Base-by-base conservation (phyloP, 805 yeast species). In the Cyberlindnera mississippiensis region DNA sequence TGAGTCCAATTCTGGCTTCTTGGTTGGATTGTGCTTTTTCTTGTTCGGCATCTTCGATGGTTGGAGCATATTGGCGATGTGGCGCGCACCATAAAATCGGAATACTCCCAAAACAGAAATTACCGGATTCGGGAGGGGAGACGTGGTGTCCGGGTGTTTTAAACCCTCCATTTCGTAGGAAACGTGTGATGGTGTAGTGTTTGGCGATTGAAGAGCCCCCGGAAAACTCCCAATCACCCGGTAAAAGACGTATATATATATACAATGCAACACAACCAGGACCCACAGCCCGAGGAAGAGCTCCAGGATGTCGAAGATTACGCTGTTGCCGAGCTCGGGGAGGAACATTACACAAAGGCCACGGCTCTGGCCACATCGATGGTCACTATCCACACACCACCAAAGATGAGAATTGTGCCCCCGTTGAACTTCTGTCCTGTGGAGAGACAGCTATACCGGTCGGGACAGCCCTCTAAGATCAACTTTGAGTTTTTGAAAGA, bases 361-460 rank as follows among this genome's bases (percentile, higher is more conserved):
- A 44, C 41, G 10, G 48, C 48, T 2, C 13, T 18, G 16, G 28
- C 33, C 4, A 33, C 47, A 15, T 24, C 44, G 27, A 37, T 33
- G 40, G 31, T 45, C 14, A 42, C 47, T 26, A 44, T 42, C 18
- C 15, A 20, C 12, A 22, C 35, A 4, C 40, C 51, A 0, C 91
- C 93, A 7, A 60, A 70, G 30, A 65, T 76, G 49, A 66, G 88
- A 34, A 81, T 87, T 18, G 90, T 93, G 3, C 99, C 99, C 3
- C 99, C 99, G 0, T 66, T 90, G 50, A 93, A 93, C 64, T 91
- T 91, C 61, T 85, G 96, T 50, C 96, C 98, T 1, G 98, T 93
- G 12, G 98, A 93, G 58, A 73, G 82, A 37, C 80, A 82, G 48
- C 67, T 91, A 35, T 91, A 90, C 63, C 69, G 99, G 29, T 82